These are phyloP conservation scores for Cystobasidiaceae sp. DNA, from an alignment of 1,284 basidiomycete species.

Conservation along the genomic window DNA sequence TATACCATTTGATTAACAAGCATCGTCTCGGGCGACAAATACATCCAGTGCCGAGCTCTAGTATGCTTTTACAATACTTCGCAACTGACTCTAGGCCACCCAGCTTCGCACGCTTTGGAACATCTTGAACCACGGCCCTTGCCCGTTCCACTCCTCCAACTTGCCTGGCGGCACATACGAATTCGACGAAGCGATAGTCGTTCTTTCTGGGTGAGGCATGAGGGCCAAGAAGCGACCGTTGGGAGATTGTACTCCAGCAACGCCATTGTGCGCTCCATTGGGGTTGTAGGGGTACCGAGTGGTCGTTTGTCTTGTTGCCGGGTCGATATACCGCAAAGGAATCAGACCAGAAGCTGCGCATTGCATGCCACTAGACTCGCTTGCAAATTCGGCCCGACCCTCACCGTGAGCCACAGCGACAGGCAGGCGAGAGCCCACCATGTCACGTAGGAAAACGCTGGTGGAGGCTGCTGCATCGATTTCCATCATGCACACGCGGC, in stretches of 20 bases:
- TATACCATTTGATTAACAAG: constrained; percentile 39
- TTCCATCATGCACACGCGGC: constrained; percentile 71
- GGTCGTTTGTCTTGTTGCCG: constrained; percentile 58
- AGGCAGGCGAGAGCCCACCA: constrained; percentile 80
- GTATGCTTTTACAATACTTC: neutral
- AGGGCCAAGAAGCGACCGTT: constrained; percentile 83
- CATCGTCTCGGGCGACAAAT: neutral
- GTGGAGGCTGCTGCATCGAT: constrained; percentile 55
- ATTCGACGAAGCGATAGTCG: constrained; percentile 44
- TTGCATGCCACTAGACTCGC: constrained; percentile 37
- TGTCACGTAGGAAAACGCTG: constrained; percentile 74
- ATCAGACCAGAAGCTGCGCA: constrained; percentile 52
- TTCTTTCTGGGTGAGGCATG: constrained; percentile 68
- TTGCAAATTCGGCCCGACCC: constrained; percentile 70
- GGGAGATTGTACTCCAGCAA: constrained; percentile 80
- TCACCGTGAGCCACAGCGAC: constrained; percentile 96
- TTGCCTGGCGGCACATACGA: constrained; percentile 57
- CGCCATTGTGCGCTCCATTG: constrained; percentile 81
- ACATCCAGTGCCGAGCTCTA: neutral
- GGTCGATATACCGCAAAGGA: constrained; percentile 71
- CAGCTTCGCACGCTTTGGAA: constrained; percentile 76
- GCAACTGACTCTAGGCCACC: constrained; percentile 39
- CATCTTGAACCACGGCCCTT: constrained; percentile 89
- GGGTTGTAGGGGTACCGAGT: constrained; percentile 87
- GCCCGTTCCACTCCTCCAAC: constrained; percentile 59